A percentile compares a stretch with the other conserved stretches of the same genome.
phyloP scores from a whole-genome alignment of 1,139 yeast species.

The Kodamaea suecica region DNA sequence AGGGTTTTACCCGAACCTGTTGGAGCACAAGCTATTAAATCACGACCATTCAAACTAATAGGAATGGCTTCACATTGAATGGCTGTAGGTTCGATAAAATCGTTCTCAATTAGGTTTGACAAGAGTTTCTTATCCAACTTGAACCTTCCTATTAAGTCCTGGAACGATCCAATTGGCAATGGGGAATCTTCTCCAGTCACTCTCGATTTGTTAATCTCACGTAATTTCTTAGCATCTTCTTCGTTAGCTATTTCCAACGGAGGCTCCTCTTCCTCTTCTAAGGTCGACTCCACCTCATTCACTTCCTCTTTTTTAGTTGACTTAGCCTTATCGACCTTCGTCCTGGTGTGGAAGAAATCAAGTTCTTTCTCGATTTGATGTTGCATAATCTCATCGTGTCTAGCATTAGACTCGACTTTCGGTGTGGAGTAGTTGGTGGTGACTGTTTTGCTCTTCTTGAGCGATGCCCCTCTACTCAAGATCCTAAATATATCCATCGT shows the following conservation, averaged over 20 bases:
- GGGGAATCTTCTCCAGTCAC: slow-evolving; percentile 80
- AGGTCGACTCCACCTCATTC: slow-evolving; percentile 10
- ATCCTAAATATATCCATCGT: slow-evolving; percentile 87
- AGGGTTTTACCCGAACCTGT: slow-evolving; percentile 93
- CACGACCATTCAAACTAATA: slow-evolving; percentile 58
- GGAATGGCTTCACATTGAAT: slow-evolving; percentile 89
- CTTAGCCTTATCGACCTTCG: slow-evolving; percentile 10
- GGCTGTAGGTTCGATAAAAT: slow-evolving; percentile 84
- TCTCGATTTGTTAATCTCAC: slow-evolving; percentile 58
- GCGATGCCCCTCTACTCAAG: slow-evolving; percentile 78
- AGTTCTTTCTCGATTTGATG: slow-evolving; percentile 56
- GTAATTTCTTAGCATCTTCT: slow-evolving; percentile 55
- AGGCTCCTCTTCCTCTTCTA: slow-evolving; percentile 22
- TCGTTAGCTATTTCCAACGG: slow-evolving; percentile 49
- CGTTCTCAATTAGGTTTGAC: slow-evolving; percentile 62
- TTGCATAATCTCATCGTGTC: slow-evolving; percentile 36
- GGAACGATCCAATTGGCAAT: slow-evolving; percentile 83
- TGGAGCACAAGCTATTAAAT: slow-evolving; percentile 85
- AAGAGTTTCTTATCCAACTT: slow-evolving; percentile 61
- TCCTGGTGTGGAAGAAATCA: slow-evolving; percentile 68
- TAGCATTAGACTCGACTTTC: slow-evolving; percentile 21
- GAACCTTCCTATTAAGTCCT: slow-evolving; percentile 69
- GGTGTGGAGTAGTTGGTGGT: slow-evolving; percentile 48
- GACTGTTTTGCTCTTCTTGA: slow-evolving; percentile 52
- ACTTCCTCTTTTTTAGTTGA: slow-evolving; percentile 16